These are phyloP conservation scores for Pogostemon cablin DNA, from an alignment of 257 asterid species.

Conservation along the genomic window DNA sequence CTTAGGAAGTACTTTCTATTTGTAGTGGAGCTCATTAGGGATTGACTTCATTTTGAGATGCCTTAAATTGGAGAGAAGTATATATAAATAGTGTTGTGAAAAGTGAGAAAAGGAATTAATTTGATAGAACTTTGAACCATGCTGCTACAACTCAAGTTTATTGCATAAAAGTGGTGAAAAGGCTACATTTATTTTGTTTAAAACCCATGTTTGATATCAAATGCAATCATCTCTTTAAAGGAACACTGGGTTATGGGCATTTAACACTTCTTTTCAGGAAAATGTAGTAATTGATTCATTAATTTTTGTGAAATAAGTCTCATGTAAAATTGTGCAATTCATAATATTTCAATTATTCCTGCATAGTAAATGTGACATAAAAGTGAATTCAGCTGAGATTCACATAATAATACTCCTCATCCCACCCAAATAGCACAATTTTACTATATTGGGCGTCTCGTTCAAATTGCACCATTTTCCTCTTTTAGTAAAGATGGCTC, in stretches of 20 bases:
- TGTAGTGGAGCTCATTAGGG: slow-evolving; percentile 31
- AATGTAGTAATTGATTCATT: neutral
- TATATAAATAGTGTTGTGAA: slow-evolving; percentile 2
- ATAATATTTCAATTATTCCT: too few relatives aligned
- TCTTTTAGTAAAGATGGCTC: too few relatives aligned
- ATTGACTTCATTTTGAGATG: slow-evolving; percentile 28
- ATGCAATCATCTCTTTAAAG: neutral
- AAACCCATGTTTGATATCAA: slow-evolving; percentile 25
- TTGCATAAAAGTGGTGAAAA: slow-evolving; percentile 17
- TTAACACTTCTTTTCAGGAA: slow-evolving; percentile 1
- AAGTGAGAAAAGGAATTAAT: slow-evolving; percentile 12
- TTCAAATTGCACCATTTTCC: too few relatives aligned
- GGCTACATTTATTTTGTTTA: neutral
- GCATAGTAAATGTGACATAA: too few relatives aligned
- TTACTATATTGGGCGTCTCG: too few relatives aligned
- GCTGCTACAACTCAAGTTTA: slow-evolving; percentile 19
- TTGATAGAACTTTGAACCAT: slow-evolving; percentile 15
- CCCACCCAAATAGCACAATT: too few relatives aligned
- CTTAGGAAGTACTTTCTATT: slow-evolving; percentile 22
- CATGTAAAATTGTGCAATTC: too few relatives aligned
- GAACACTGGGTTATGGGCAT: slow-evolving; percentile 32
- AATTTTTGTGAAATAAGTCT: neutral
- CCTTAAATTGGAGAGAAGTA: slow-evolving; percentile 21
- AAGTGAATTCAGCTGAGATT: too few relatives aligned
- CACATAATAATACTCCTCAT: too few relatives aligned